phyloP scores from a whole-genome alignment of 306 rosid species.

The Arachis hypogaea region DNA sequence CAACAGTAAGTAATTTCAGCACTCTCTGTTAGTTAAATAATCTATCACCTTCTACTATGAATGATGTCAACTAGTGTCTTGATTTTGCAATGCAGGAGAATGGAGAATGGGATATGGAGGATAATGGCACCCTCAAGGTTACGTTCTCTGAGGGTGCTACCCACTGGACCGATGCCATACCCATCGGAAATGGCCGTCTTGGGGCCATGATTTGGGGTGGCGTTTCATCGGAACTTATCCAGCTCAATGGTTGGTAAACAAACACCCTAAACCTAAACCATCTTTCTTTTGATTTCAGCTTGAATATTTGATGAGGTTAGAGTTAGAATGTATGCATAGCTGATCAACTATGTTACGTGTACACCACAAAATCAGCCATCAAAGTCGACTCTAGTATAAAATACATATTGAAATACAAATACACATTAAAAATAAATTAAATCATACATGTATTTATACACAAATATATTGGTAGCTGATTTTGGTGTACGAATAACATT shows the following conservation, averaged over 20 bases:
- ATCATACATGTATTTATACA: too few relatives aligned
- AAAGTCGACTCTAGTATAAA: too few relatives aligned
- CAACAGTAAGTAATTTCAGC: background rate
- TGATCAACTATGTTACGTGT: too few relatives aligned
- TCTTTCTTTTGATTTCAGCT: background rate
- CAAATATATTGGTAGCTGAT: too few relatives aligned
- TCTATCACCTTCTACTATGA: too few relatives aligned
- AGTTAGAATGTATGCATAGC: too few relatives aligned
- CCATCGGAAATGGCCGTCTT: constrained; percentile 91
- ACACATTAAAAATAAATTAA: too few relatives aligned
- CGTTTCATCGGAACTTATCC: constrained; percentile 69
- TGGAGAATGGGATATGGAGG: constrained; percentile 39
- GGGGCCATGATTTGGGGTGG: constrained; percentile 98
- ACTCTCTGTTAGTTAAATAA: too few relatives aligned
- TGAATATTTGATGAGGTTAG: background rate
- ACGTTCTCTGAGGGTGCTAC: constrained; percentile 65
- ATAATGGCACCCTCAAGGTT: constrained; percentile 63
- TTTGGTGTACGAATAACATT: too few relatives aligned
- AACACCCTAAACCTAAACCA: background rate
- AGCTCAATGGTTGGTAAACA: constrained; percentile 71
- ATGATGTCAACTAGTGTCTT: too few relatives aligned
- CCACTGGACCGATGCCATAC: constrained; percentile 88
- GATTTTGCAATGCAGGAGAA: constrained; percentile 1
- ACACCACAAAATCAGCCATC: too few relatives aligned
- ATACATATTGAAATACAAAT: too few relatives aligned